These are phyloP conservation scores for Terfezia claveryi DNA, from an alignment of 495 filamentous ascomycete species.

Conservation along the genomic window DNA sequence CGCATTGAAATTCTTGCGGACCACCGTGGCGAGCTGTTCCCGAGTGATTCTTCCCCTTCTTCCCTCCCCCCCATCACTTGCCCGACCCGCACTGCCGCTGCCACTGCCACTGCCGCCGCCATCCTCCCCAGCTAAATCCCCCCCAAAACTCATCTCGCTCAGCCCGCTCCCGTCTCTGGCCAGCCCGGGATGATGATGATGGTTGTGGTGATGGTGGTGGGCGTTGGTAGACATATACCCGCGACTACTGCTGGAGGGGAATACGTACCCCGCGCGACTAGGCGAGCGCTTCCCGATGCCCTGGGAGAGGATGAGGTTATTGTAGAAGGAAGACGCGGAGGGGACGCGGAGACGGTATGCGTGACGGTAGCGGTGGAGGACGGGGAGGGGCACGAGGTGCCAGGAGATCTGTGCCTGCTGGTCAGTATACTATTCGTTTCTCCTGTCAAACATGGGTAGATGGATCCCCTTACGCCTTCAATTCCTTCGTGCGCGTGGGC, in stretches of 20 bases:
- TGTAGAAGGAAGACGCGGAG: conserved; percentile 11
- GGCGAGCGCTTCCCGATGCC: conserved; percentile 15
- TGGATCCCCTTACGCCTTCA: conserved; percentile 12
- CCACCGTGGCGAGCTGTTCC: conserved; percentile 43
- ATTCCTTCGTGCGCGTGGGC: conserved; percentile 19
- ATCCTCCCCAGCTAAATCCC: not conserved
- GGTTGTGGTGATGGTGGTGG: no score
- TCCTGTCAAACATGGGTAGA: no score
- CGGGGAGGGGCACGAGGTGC: conserved; percentile 13
- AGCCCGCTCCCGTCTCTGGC: not conserved
- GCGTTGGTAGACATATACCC: not conserved
- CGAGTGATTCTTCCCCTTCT: conserved; percentile 41
- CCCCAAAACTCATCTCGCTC: not conserved
- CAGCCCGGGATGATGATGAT: no score
- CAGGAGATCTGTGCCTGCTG: conserved; percentile 12
- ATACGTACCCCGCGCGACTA: conserved; percentile 4
- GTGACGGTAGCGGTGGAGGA: conserved; percentile 16
- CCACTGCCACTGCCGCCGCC: conserved; percentile 39
- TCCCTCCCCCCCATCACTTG: conserved; percentile 27
- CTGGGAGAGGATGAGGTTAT: conserved; percentile 13
- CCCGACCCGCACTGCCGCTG: conserved; percentile 40
- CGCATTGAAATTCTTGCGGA: conserved; percentile 78
- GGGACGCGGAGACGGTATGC: conserved; percentile 12
- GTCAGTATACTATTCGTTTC: not conserved
- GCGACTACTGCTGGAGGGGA: not conserved